Percentiles rank a stretch among this genome's conserved stretches.
phyloP scores from a whole-genome alignment of 345 rosid genomes.

The Leavenworthia alabamica region DNA sequence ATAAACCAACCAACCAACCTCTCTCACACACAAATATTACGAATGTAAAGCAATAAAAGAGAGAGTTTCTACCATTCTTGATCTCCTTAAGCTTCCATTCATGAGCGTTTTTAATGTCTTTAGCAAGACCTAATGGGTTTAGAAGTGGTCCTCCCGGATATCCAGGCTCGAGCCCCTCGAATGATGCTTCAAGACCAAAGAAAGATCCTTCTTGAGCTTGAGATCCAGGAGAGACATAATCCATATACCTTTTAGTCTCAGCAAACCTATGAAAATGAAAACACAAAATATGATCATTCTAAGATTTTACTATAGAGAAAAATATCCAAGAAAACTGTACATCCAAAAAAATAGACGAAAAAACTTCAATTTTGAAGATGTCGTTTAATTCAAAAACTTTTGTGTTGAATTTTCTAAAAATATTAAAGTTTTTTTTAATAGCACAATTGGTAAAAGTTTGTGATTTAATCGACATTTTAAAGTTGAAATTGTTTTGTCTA shows the following conservation, averaged over 20 bases:
- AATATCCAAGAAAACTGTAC: too few relatives aligned
- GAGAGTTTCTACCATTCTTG: slow-evolving; percentile 58
- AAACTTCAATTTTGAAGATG: too few relatives aligned
- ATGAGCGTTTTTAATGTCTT: slow-evolving; percentile 57
- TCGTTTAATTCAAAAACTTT: too few relatives aligned
- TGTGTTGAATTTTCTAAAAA: too few relatives aligned
- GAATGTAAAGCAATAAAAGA: background rate
- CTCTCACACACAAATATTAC: background rate
- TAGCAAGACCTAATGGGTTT: slow-evolving; percentile 87
- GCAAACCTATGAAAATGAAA: slow-evolving; percentile 52
- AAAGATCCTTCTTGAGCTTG: slow-evolving; percentile 75
- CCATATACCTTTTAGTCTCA: slow-evolving; percentile 90
- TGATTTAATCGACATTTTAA: too few relatives aligned
- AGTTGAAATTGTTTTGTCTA: too few relatives aligned
- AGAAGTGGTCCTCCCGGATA: slow-evolving; percentile 94
- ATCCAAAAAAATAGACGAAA: too few relatives aligned
- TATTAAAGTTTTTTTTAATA: too few relatives aligned
- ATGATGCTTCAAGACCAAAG: slow-evolving; percentile 75
- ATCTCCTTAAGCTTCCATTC: slow-evolving; percentile 90
- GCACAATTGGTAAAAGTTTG: too few relatives aligned
- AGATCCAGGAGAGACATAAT: slow-evolving; percentile 73
- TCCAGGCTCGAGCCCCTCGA: slow-evolving; percentile 85
- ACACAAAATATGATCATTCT: background rate
- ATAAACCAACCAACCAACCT: background rate
- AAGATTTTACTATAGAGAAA: background rate